Base-by-base conservation (phyloP, 2,329 filamentous ascomycete species). In the Aureobasidium namibiae region DNA sequence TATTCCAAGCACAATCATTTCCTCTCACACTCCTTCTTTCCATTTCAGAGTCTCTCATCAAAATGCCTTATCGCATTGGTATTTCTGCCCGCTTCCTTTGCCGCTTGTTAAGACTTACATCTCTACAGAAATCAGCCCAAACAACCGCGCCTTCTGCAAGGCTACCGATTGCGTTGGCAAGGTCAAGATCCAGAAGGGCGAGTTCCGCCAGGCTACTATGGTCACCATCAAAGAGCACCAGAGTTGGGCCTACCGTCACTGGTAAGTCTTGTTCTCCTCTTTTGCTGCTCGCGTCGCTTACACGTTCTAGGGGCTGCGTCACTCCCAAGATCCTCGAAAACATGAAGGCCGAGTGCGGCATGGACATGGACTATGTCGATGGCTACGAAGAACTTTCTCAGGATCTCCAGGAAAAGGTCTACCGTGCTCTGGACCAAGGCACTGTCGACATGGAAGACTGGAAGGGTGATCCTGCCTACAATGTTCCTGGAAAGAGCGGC, bases 381-480 rank as follows among this genome's bases (percentile, higher is more conserved):
- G 90, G 90, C 61, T 95, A 82, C 63, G 90, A 95, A 23, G 90
- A 94, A 63, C 74, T 95, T 3, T 75, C 85, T 38, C 75, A 79
- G 0, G 86, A 90, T 1, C 67, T 83, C 1, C 84, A 92, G 72
- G 82, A 82, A 45, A 96, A 94, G 77, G 77, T 96, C 64, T 78
- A 81, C 53, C 81, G 81, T 46, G 89, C 88, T 54, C 72, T 96
- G 24, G 79, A 81, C 61, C 81, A 92, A 69, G 90, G 90, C 24
- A 89, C 94, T 67, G 87, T 97, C 66, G 87, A 88, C 65, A 80
- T 90, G 42, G 86, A 89, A 54, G 92, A 96, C 66, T 96, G 90
- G 84, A 92, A 87, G 34, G 90, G 90, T 13, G 89, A 95, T 64
- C 76, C 82, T 3, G 87, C 88, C 68, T 82, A 83, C 74, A 95